Conservation (phyloP, 192 early-diverging fungal species). For the Glomus cerebriforme region DNA sequence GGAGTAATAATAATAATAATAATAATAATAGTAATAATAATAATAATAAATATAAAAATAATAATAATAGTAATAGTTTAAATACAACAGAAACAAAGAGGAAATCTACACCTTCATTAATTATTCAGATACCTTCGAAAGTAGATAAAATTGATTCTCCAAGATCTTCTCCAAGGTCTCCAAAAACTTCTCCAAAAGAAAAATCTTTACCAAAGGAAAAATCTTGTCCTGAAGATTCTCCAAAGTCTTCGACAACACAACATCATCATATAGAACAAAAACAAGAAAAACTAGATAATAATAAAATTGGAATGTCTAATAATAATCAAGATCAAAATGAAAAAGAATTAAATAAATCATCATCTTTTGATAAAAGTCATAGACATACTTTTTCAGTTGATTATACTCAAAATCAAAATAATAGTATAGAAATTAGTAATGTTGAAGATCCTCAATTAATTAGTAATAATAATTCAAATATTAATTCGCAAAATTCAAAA, state of each 20-base stretch:
- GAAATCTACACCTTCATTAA: background rate
- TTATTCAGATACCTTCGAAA: background rate
- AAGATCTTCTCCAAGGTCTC: background rate
- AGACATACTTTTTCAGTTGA: background rate
- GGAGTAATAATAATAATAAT: background rate
- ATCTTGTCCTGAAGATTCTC: background rate
- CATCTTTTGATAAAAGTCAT: background rate
- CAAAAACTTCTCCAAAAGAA: background rate
- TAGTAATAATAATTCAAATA: constrained; percentile 19
- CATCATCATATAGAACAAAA: background rate
- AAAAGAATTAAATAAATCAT: background rate
- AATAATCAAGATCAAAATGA: background rate
- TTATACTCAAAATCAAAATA: background rate
- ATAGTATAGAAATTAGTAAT: background rate
- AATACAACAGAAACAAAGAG: background rate
- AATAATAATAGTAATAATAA: background rate
- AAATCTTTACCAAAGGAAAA: background rate
- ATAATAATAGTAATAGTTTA: background rate
- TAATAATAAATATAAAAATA: constrained; percentile 4
- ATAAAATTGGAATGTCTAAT: background rate
- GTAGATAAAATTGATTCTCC: background rate
- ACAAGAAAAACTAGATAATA: background rate
- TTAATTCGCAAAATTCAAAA: background rate
- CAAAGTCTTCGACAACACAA: background rate
- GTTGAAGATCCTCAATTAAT: background rate